These are phyloP conservation scores for Phytopythium kandeliae DNA, from an alignment of 352 stramenopile genomes.

Conservation along the genomic window DNA sequence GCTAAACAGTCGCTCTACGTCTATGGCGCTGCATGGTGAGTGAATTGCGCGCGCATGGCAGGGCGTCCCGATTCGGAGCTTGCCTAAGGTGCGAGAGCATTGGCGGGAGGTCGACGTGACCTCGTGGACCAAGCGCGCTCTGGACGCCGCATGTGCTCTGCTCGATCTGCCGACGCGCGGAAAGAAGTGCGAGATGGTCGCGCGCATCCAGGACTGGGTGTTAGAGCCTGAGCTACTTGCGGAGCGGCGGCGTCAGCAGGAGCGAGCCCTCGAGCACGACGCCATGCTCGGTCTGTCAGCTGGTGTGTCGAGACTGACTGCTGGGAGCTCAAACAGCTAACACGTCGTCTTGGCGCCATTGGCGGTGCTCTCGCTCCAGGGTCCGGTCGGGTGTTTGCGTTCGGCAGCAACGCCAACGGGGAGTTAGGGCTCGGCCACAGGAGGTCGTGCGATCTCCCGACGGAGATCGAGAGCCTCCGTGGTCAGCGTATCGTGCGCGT, in stretches of 20 bases:
- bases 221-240: slow-evolving; percentile 44
- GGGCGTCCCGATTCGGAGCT: slow-evolving; percentile 35
- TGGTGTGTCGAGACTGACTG: neutral
- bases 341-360: neutral
- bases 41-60: slow-evolving; percentile 11
- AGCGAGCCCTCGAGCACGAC: slow-evolving; percentile 31
- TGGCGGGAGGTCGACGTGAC: slow-evolving; percentile 51
- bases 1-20: neutral
- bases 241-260: slow-evolving; percentile 23
- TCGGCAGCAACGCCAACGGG: slow-evolving; percentile 57
- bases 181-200: slow-evolving; percentile 60
- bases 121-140: slow-evolving; percentile 38
- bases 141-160: slow-evolving; percentile 51
- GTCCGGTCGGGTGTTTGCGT: slow-evolving; percentile 59
- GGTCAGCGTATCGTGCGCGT: slow-evolving; percentile 35
- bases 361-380: slow-evolving; percentile 10
- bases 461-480: slow-evolving; percentile 53
- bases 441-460: slow-evolving; percentile 19
- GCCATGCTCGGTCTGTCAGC: slow-evolving; percentile 27
- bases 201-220: slow-evolving; percentile 70
- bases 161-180: slow-evolving; percentile 40
- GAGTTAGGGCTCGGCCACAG: slow-evolving; percentile 61
- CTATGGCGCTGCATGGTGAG: neutral
- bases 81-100: slow-evolving; percentile 60
- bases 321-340: neutral